These are phyloP conservation scores for Cystobasidium pallidum DNA, from an alignment of 1,284 basidiomycete species.

Conservation along the genomic window DNA sequence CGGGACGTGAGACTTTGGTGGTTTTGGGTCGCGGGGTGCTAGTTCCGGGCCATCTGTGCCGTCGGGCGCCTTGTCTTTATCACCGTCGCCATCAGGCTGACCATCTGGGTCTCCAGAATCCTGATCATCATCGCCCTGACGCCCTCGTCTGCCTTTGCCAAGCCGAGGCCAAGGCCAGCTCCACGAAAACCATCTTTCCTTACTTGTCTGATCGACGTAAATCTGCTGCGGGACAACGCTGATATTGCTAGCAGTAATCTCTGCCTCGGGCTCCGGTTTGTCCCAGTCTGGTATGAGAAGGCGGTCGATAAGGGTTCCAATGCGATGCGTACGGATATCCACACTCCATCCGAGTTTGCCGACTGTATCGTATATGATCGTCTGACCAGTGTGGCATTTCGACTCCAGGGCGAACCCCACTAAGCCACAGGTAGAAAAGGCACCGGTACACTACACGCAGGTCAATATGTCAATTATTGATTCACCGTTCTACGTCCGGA, in stretches of 20 bases:
- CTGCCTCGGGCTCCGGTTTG: constrained; percentile 44
- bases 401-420: constrained; percentile 55
- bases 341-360: constrained; percentile 78
- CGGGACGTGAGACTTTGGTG: constrained; percentile 48
- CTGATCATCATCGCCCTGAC: constrained; percentile 44
- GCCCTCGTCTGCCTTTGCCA: constrained; percentile 28
- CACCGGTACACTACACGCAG: constrained; percentile 56
- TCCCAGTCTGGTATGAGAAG: constrained; percentile 78
- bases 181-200: constrained; percentile 7
- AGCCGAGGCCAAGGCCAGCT: constrained; percentile 25
- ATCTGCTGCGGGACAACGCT: not conserved
- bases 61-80: constrained; percentile 1
- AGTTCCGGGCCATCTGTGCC: not conserved
- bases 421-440: constrained; percentile 51
- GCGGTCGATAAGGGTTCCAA: constrained; percentile 72
- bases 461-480: not conserved
- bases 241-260: not conserved
- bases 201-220: too few species aligned
- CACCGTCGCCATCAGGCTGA: constrained; percentile 45
- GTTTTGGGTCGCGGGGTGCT: not conserved
- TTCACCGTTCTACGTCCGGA: not conserved
- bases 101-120: constrained; percentile 30
- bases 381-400: constrained; percentile 78
- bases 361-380: constrained; percentile 85
- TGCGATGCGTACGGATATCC: constrained; percentile 75